Percentiles rank a stretch among this genome's conserved stretches.
Evolutionary conservation across 352 stramenopile genomes (phyloP).

Genomic region (Aphanomyces stellatus): DNA sequence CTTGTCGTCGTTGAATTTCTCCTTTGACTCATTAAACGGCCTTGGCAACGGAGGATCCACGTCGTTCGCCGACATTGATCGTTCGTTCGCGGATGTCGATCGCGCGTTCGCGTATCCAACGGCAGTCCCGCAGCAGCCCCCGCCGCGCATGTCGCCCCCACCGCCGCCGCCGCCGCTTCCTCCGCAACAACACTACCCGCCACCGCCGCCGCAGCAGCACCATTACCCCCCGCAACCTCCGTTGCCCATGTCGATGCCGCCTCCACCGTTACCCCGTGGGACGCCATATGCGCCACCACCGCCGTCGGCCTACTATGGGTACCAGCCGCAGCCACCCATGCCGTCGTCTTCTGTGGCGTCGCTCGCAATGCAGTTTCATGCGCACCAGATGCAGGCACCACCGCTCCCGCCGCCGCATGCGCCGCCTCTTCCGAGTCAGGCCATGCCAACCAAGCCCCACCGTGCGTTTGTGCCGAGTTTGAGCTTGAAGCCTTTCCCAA

Average conservation of each 20-base stretch:
- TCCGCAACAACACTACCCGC: constrained; percentile 23
- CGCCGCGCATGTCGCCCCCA: constrained; percentile 1
- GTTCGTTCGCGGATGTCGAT: not conserved
- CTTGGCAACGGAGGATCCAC: constrained; percentile 14
- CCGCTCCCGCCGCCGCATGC: constrained; percentile 26
- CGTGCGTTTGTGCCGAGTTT: constrained; percentile 67
- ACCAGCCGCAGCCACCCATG: constrained; percentile 24
- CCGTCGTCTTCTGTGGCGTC: constrained; percentile 35
- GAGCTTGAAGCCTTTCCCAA: constrained; percentile 36
- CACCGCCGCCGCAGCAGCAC: not conserved
- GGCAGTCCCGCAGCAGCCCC: not conserved
- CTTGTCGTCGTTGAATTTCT: constrained; percentile 1
- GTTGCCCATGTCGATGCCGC: not conserved
- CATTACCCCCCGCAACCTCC: constrained; percentile 11
- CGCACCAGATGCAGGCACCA: constrained; percentile 20
- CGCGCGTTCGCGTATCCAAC: constrained; percentile 15
- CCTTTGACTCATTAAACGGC: not conserved
- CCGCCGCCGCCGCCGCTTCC: constrained; percentile 25
- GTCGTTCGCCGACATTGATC: not conserved
- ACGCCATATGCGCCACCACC: constrained; percentile 20
- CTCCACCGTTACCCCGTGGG: constrained; percentile 21
- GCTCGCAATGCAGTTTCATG: constrained; percentile 76
- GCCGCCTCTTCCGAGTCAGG: constrained; percentile 27
- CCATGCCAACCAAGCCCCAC: constrained; percentile 2
- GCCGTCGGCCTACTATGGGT: constrained; percentile 23